These are phyloP conservation scores for Onygenales sp. DNA, from an alignment of 2,329 filamentous ascomycete species.

Conservation along the genomic window DNA sequence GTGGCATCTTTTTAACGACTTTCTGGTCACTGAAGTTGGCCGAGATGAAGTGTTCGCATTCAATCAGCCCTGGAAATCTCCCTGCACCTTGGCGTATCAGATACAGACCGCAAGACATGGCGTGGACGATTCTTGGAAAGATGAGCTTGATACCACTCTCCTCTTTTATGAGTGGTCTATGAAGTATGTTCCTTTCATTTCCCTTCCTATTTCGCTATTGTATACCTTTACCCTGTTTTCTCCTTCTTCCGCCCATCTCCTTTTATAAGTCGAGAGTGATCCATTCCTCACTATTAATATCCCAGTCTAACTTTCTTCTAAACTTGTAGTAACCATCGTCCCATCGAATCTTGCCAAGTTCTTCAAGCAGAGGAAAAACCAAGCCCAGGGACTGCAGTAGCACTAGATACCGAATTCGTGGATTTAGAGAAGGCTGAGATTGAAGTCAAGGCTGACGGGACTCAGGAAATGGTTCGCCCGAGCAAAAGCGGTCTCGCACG, in stretches of 20 bases:
- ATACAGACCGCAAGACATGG: slow-evolving; percentile 69
- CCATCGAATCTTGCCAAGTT: slow-evolving; percentile 29
- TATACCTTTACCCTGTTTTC: background rate
- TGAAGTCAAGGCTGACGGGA: slow-evolving; percentile 89
- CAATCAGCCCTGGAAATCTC: slow-evolving; percentile 84
- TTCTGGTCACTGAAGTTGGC: slow-evolving; percentile 72
- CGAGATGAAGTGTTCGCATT: slow-evolving; percentile 81
- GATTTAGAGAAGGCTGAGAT: slow-evolving; percentile 87
- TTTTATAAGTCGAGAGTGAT: too few relatives aligned
- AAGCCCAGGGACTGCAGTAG: slow-evolving; percentile 63
- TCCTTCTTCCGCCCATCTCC: background rate
- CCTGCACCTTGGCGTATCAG: slow-evolving; percentile 81
- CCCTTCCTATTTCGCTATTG: background rate
- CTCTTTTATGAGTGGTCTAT: slow-evolving; percentile 64
- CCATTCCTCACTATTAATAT: background rate
- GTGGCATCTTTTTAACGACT: slow-evolving; percentile 98
- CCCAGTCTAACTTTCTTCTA: background rate
- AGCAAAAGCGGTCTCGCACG: slow-evolving; percentile 87
- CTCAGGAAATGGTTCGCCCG: slow-evolving; percentile 82
- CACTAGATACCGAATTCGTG: slow-evolving; percentile 94
- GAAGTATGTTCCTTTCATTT: slow-evolving; percentile 26
- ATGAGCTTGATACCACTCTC: slow-evolving; percentile 70
- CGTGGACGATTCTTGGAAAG: slow-evolving; percentile 80
- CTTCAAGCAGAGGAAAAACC: slow-evolving; percentile 53
- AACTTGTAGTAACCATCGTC: slow-evolving; percentile 22